Base-by-base conservation (phyloP, 1,284 basidiomycete genomes). In the Ustilago tritici region DNA sequence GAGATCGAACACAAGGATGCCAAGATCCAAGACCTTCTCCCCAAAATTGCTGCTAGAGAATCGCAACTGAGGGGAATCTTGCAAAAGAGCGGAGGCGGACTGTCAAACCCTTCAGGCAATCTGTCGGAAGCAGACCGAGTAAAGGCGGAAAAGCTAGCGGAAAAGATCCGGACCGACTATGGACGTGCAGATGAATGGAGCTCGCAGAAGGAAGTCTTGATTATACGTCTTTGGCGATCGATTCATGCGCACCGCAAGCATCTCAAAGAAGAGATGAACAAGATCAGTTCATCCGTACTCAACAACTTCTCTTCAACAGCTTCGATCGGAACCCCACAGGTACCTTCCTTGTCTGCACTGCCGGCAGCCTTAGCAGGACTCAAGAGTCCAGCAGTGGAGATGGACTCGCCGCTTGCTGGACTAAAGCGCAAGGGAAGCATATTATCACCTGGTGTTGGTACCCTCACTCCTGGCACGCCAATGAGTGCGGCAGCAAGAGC, bases 1-100 rank as follows among this genome's bases (percentile, higher is more conserved):
- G 84, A 85, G 67, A 85, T 85, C 47, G 80, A 85, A 43, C 79
- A 84, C 60, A 85, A 85, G 65, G 84, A 85, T 59, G 70, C 64
- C 55, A 84, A 85, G 65, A 74, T 82, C 15, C 82, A 85, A 70
- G 83, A 84, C 11, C 54, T 80, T 17, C 65, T 85, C 8, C 75
- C 82, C 8, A 82, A 82, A 52, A 79, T 85, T 15, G 58, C 80
- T 15, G 68, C 80, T 17, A 61, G 83, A n/a, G 82, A 85, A 40
- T 43, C 69, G 17, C 80, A 82, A 40, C 68, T 83, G 47, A 68
- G 72, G 12, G 82, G 83, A 52, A 54, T 83, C 3, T 68, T 81
- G 52, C 59, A 74, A 35, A 77, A 69, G 55, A 40, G 70, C 12
- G 57, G 68, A 2, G 76, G 63, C 49, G 73, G 70, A 1, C 49